Evolutionary conservation across 2,329 filamentous ascomycete genomes (phyloP).

Genomic region (Pseudogymnoascus sp.): DNA sequence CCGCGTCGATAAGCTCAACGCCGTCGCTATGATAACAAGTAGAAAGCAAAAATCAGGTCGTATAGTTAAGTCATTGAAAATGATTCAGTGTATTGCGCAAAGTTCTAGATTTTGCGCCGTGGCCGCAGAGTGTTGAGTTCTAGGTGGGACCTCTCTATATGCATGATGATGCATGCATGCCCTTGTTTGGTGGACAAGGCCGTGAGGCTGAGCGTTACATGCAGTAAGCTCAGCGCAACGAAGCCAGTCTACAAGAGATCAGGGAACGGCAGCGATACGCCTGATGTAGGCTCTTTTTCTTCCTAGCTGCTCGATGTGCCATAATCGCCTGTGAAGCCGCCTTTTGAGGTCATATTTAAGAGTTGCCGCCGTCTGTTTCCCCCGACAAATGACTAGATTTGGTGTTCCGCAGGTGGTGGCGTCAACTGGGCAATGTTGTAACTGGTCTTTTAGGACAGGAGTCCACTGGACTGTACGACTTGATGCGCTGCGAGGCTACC

Average conservation of each 20-base stretch:
- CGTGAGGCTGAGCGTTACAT: slow-evolving; percentile 7
- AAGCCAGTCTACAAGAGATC: slow-evolving; percentile 1
- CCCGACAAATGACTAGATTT: neutral
- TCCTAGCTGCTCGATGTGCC: neutral
- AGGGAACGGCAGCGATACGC: neutral
- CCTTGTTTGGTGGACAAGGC: slow-evolving; percentile 7
- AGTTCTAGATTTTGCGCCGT: neutral
- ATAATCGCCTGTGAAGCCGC: neutral
- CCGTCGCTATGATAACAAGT: neutral
- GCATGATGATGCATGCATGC: slow-evolving; percentile 11
- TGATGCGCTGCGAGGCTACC: slow-evolving; percentile 3
- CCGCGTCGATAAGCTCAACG: slow-evolving; percentile 11
- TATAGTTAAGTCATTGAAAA: neutral
- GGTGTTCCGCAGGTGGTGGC: neutral
- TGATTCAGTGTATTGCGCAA: slow-evolving; percentile 5
- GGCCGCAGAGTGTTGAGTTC: neutral
- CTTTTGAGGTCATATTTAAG: neutral
- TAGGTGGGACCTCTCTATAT: slow-evolving; percentile 6
- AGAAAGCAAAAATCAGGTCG: neutral
- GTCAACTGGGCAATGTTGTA: slow-evolving; percentile 1
- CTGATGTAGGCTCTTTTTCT: neutral
- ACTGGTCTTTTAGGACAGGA: neutral
- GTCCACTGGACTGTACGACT: neutral
- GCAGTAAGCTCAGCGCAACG: neutral
- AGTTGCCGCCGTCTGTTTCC: neutral